Evolutionary conservation across 495 filamentous ascomycete genomes (phyloP).

Genomic region (Parachaetomium inaequale): DNA sequence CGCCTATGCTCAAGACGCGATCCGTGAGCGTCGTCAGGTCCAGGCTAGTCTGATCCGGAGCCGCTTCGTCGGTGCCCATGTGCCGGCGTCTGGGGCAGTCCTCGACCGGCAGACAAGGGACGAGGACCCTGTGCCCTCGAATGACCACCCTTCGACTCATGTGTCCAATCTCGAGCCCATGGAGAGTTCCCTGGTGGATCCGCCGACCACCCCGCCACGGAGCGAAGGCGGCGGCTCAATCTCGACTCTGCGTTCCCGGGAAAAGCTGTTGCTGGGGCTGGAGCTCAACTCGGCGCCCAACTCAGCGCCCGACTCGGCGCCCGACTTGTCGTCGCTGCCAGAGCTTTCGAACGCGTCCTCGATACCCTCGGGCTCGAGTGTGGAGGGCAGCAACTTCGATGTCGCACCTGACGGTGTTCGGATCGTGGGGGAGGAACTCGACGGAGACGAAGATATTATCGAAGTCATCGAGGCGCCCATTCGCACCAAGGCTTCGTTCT

Average conservation of each 20-base stretch:
- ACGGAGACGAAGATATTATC: conserved; percentile 2
- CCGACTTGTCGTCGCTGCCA: neutral
- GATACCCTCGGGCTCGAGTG: neutral
- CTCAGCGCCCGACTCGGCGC: neutral
- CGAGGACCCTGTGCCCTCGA: too few relatives aligned
- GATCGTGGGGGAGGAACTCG: neutral
- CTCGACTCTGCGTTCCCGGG: neutral
- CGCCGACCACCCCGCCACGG: neutral
- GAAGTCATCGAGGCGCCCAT: conserved; percentile 8
- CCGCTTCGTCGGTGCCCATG: neutral
- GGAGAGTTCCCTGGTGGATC: neutral
- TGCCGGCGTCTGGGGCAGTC: neutral
- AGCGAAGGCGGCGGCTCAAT: neutral
- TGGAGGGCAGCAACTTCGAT: neutral
- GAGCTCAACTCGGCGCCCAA: neutral
- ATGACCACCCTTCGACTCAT: too few relatives aligned
- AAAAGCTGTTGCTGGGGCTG: neutral
- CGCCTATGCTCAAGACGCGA: neutral
- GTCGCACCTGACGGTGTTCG: neutral
- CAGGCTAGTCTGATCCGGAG: neutral
- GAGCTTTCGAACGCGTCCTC: conserved; percentile 8
- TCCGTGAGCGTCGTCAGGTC: neutral
- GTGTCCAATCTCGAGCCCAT: too few relatives aligned
- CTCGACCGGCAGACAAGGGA: neutral
- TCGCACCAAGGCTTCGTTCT: conserved; percentile 2